Evolutionary conservation across 2,329 filamentous ascomycete genomes (phyloP).

Genomic region (Aureobasidium musti): DNA sequence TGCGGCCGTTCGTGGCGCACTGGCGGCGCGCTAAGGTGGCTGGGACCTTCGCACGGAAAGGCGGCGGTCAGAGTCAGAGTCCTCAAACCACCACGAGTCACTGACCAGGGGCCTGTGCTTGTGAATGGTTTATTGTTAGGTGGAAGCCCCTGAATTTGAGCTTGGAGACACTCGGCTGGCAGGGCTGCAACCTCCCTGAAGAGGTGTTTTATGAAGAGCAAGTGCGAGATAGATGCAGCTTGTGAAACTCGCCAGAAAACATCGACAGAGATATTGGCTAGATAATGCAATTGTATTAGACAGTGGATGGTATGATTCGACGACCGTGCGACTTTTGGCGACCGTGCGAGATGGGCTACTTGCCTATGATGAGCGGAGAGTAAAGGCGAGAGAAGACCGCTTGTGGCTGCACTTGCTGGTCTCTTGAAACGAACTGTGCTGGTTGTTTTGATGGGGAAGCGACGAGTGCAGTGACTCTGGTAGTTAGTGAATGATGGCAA

Average conservation of each 20-base stretch:
- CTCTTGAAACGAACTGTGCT: slow-evolving; percentile 11
- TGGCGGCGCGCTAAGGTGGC: slow-evolving; percentile 9
- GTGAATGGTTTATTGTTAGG: slow-evolving; percentile 18
- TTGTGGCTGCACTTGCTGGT: slow-evolving; percentile 14
- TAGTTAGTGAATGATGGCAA: background rate
- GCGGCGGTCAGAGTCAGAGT: slow-evolving; percentile 11
- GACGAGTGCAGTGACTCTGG: background rate
- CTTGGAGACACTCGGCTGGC: background rate
- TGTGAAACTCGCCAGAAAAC: slow-evolving; percentile 13
- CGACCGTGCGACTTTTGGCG: slow-evolving; percentile 4
- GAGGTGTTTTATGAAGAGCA: background rate
- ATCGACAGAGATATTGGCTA: slow-evolving; percentile 2
- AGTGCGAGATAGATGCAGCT: slow-evolving; percentile 6
- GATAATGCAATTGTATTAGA: background rate
- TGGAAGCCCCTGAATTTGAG: slow-evolving; percentile 7
- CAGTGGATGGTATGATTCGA: slow-evolving; percentile 3
- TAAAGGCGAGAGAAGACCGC: slow-evolving; percentile 3
- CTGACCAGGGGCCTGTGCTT: slow-evolving; percentile 5
- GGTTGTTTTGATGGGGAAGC: slow-evolving; percentile 3
- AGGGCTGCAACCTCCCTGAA: background rate
- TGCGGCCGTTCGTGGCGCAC: slow-evolving; percentile 23
- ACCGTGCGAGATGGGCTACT: slow-evolving; percentile 7
- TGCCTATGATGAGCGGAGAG: slow-evolving; percentile 5
- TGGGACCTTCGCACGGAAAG: slow-evolving; percentile 13
- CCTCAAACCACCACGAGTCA: slow-evolving; percentile 16